Base-by-base conservation (phyloP, 805 yeast genomes). In the Candida silvatica region DNA sequence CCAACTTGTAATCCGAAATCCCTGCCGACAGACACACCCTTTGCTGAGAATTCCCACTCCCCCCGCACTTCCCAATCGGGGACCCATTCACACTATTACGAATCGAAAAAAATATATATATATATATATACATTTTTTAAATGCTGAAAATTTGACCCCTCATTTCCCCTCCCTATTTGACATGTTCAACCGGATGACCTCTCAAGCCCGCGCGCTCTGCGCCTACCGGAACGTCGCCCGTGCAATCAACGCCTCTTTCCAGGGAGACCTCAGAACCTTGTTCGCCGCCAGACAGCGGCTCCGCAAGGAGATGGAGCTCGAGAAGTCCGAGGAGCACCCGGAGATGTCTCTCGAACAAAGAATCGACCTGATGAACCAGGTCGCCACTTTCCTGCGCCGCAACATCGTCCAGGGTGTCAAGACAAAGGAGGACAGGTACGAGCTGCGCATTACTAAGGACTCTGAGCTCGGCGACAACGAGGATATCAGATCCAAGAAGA, bases 381-480 rank as follows among this genome's bases (percentile, higher is more conserved):
- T 90, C n/a, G 74, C 88, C 1, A 52, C 56, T 27, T 80, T 87
- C 43, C 62, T 90, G 38, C 64, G 71, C 32, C 64, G 68, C 39
- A 90, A 90, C 55, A 66, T 90, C n/a, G 97, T 90, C 3, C 98
- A 90, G 59, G 97, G 94, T 6, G 40, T 40, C 16, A 52, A 49
- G 2, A 62, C 61, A 12, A 69, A 64, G 3, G 62, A 62, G 12
- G 71, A 65, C 3, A 68, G 61, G 32, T 74, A 66, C 49, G 56
- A 60, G 34, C 65, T 90, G 48, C 80, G 80, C 45, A 77, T 90
- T 45, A 96, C 86, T 52, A 59, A 73, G 32, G 74, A 80, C 32
- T 83, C 94, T 0, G 97, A 90, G 58, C 63, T 90, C 35, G 97
- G 97, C 15, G 95, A 87, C 52, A 90, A 90, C 54, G 94, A 87